Evolutionary conservation across 371 early-diverging fungal genomes (phyloP), one percentile per base, ranked within the genome.

Genomic region (Circinella minor): DNA sequence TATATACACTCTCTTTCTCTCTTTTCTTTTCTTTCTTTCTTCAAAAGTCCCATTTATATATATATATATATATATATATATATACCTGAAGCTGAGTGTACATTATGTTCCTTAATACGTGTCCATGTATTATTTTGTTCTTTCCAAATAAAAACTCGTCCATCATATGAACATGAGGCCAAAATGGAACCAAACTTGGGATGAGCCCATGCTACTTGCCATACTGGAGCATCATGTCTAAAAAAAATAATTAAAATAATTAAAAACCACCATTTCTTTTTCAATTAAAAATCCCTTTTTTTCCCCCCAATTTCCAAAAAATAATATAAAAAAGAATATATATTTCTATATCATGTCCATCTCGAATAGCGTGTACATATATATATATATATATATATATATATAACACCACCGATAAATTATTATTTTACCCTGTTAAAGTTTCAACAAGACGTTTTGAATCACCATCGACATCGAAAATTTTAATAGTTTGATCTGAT

Each of bases 141-240:
- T 73, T 95, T 95, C 94, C 97, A 99, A 63, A 99, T 93, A 74
- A 95, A 88, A 39, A 98, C 98, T 62, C 92, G 91, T 43, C 94
- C 92, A 77, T 99, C 99, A 75, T 97, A 98, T 34, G 96, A 95
- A 81, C 98, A 97, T 15, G 97, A 96, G 13, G 98, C 99, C 55
- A 99, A 85, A 61, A 98, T 91, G 70, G 88, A 92, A 61, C 98
- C 98, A 78, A 94, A 98, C 80, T 97, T 96, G 48, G 99, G 99
- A 77, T 99, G 99, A 6, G 97, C 97, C 99, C 99, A 99, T 14
- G 96, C 86, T n/a, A 99, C 95, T 81, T 97, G 97, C 99, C 99
- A 99, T n/a, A 99, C 98, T 5, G 99, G 99, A 14, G 98, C 98
- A 64, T 94, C 93, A 76, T 99, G 98, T 18, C 96, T 94, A 61